These are phyloP conservation scores for Posidonia australis DNA, from an alignment of 106 monocot genomes.

Conservation along the genomic window DNA sequence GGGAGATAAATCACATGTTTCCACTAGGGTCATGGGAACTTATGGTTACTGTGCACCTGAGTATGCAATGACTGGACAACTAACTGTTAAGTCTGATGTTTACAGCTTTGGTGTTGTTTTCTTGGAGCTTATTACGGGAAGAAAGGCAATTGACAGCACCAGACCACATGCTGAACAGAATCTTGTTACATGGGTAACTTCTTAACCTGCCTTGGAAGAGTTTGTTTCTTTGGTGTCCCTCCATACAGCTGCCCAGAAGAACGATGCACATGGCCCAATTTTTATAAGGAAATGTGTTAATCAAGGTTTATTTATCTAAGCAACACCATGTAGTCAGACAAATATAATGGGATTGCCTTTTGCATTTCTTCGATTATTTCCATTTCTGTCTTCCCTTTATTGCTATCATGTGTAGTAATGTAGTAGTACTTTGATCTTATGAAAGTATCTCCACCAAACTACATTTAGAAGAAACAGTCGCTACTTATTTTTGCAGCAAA, in stretches of 20 bases:
- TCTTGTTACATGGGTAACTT: conserved; percentile 9
- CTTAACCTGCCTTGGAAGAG: neutral
- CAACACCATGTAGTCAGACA: too few species aligned
- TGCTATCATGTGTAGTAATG: neutral
- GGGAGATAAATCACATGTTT: conserved; percentile 16
- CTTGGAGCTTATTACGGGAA: conserved; percentile 11
- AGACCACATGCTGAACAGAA: conserved; percentile 12
- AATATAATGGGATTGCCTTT: too few species aligned
- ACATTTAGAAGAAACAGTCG: too few species aligned
- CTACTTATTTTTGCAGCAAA: too few species aligned
- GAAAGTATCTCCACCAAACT: too few species aligned
- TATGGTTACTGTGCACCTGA: conserved; percentile 17
- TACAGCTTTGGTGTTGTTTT: conserved; percentile 17
- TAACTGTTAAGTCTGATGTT: conserved; percentile 12
- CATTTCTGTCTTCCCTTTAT: neutral
- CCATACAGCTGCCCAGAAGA: neutral
- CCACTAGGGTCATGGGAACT: conserved; percentile 16
- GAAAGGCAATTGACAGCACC: conserved; percentile 11
- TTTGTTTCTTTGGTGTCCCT: neutral
- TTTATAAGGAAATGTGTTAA: neutral
- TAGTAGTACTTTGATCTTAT: too few species aligned
- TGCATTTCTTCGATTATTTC: neutral
- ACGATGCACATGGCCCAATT: too few species aligned
- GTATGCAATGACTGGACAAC: conserved; percentile 16
- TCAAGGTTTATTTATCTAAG: neutral